Conservation (phyloP, 176 grass and related monocot genomes). For the Pontederia crassipes region DNA sequence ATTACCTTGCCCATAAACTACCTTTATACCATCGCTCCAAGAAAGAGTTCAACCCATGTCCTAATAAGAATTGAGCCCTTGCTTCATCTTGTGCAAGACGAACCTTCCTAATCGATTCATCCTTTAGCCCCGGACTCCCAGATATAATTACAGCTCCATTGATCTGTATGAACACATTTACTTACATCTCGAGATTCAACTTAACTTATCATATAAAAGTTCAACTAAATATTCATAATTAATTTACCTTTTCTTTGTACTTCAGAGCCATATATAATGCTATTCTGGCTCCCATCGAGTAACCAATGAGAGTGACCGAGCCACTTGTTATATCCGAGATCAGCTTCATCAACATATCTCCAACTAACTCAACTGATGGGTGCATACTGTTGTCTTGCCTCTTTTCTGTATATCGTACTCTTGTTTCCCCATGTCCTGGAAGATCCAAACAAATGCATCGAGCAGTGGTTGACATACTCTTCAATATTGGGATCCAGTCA, state of each 20-base stretch:
- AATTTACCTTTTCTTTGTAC: constrained; percentile 59
- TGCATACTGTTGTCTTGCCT: constrained; percentile 23
- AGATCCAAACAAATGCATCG: constrained; percentile 64
- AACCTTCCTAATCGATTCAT: constrained; percentile 43
- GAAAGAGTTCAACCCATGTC: constrained; percentile 59
- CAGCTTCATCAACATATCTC: constrained; percentile 57
- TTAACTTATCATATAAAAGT: background rate
- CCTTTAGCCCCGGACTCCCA: constrained; percentile 72
- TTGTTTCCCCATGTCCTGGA: constrained; percentile 73
- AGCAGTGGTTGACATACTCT: constrained; percentile 46
- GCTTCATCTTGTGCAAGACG: constrained; percentile 58
- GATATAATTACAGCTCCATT: constrained; percentile 80
- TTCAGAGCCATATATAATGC: constrained; percentile 77
- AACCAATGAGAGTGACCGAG: constrained; percentile 60
- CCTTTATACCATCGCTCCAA: constrained; percentile 71
- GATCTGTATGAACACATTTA: constrained; percentile 37
- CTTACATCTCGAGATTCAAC: constrained; percentile 19
- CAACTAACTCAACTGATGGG: constrained; percentile 48
- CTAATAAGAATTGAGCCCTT: constrained; percentile 59
- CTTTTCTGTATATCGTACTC: constrained; percentile 29
- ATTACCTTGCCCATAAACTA: constrained; percentile 73
- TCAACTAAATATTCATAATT: background rate
- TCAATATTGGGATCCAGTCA: constrained; percentile 79
- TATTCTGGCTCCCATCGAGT: constrained; percentile 97
- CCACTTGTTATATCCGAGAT: constrained; percentile 50